Base-by-base conservation (phyloP, 2,329 filamentous ascomycete genomes). In the Aureobasidium sp. region DNA sequence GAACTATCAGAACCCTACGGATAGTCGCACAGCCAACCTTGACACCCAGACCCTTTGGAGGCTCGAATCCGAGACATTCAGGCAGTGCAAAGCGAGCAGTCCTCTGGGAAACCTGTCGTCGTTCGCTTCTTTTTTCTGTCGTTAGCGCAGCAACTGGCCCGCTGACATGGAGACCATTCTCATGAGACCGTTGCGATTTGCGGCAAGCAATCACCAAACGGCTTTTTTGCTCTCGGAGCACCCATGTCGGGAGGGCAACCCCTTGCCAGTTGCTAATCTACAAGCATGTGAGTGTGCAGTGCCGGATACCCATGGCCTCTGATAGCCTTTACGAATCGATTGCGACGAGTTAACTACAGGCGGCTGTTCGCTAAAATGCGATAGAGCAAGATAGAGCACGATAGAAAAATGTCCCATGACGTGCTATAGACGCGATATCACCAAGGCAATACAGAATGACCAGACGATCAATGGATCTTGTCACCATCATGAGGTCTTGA, bases 81-180 rank as follows among this genome's bases (percentile, higher is more conserved):
- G 42, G 42, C 54, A 48, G 42, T 37, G 54, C 54, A 58, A 36
- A 11, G 32, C 3, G 52, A 36, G 39, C 37, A 44, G 39, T 58
- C 42, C 53, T 44, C 53, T 29, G 30, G 53, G 53, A 57, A 57
- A 58, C 41, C 54, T 34, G 54, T 48, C 54, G 32, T 58, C 54
- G 54, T 48, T 58, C 54, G 42, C 41, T 58, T 58, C 54, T 37
- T 45, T 58, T 48, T 47, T 11, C n/a, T 37, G 5, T 42, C 42
- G 54, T 58, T 39, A 58, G 41, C 54, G 42, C 42, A 58, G 54
- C 54, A 39, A 58, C 42, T 32, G 42, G 54, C 41, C 45, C 42
- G 54, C 54, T 58, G 54, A 58, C 54, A 48, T 58, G 54, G 54
- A 58, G 42, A 58, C 54, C 54, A 58, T 57, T 58, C 42, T 27